Base-by-base conservation (phyloP, 1,284 basidiomycete species). In the Neotropicomus parvogracilis region DNA sequence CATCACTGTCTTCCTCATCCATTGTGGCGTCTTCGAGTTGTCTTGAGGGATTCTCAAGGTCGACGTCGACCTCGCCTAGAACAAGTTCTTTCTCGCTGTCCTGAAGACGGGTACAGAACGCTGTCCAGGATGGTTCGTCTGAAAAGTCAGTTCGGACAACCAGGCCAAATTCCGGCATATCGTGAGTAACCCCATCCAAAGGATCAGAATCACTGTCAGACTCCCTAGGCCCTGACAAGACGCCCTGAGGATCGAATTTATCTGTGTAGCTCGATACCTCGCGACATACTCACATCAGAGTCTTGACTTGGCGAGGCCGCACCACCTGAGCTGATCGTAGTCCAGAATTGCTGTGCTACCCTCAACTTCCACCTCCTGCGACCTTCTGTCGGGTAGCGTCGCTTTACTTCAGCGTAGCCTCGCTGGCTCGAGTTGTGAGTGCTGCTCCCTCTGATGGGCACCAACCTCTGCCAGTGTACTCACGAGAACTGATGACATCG, bases 71-170 rank as follows among this genome's bases (percentile, higher is more conserved):
- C 6, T 48, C 40, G 8, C 48, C 54, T 11, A 54, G 49, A 11
- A 69, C 50, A 41, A 82, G 63, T 46, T 79, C 77, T 51, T 70
- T 69, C 62, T 86, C 79, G 36, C 74, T 72, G 39, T 70, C 72
- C 41, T 71, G 68, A 10, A 89, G 66, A 52, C 73, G 71, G 14
- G 59, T 55, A 48, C 65, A 67, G 63, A 88, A 86, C 1, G 60
- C 54, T 17, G 67, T 58, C 86, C 86, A 89, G 4, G 85, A 78
- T 6, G 67, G 67, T 29, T 87, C 82, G 58, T 85, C 68, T 2
- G 78, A 71, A 59, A 76, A 87, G 59, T 89, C 83, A 6, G 85
- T 81, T 42, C 86, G 79, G 16, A 88, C 62, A 36, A 88, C 62
- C 49, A 88, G 59, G 16, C 85, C 86, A 31, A 73, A 58, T 12